Percentiles rank a stretch among this genome's conserved stretches.
phyloP scores from a whole-genome alignment of 1,284 basidiomycete species.

The Melampsora larici-populina region DNA sequence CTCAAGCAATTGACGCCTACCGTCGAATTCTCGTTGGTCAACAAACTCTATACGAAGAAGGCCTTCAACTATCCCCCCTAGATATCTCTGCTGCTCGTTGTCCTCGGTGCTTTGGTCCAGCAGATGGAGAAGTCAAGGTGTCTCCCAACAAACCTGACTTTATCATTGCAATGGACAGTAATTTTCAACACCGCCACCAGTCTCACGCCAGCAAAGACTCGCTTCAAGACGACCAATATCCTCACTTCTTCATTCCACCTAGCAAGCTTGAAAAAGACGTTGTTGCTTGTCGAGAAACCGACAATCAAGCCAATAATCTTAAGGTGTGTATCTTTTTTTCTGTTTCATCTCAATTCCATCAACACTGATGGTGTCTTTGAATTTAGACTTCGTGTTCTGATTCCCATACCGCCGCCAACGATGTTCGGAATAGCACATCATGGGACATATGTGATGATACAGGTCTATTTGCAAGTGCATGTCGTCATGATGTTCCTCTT shows the following conservation, averaged over 20 bases:
- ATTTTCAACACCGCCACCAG: not conserved
- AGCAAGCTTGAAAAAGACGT: not conserved
- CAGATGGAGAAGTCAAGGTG: not conserved
- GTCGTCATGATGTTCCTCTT: too few relatives aligned
- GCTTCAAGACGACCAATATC: not conserved
- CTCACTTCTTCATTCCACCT: not conserved
- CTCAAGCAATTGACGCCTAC: not conserved
- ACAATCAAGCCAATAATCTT: not conserved
- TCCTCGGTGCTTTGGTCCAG: too few relatives aligned
- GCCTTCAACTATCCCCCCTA: not conserved
- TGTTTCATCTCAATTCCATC: not conserved
- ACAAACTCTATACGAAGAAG: not conserved
- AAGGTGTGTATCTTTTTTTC: not conserved
- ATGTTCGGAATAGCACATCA: too few relatives aligned
- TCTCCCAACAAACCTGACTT: not conserved
- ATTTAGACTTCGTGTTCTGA: not conserved
- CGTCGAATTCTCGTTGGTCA: not conserved
- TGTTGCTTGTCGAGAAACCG: not conserved
- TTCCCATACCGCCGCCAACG: not conserved
- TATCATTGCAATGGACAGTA: too few relatives aligned
- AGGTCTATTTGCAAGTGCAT: not conserved
- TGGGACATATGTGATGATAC: too few relatives aligned
- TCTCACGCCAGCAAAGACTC: not conserved
- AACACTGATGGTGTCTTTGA: not conserved
- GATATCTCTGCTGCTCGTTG: not conserved